Evolutionary conservation across 306 rosid genomes (phyloP).

Genomic region (Sphenostylis stenocarpa): DNA sequence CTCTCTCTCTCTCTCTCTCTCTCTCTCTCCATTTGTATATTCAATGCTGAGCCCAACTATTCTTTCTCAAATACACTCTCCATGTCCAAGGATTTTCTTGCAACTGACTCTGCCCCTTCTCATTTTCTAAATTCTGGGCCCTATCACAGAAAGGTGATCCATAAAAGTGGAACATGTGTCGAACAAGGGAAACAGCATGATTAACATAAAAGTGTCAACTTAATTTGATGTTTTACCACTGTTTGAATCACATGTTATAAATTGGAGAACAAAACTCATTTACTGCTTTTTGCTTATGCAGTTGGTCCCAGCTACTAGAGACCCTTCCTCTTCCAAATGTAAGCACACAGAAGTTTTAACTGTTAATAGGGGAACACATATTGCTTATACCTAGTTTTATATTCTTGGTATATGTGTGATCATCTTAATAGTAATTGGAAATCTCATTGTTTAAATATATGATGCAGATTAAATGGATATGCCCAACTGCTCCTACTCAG

Average conservation of each 20-base stretch:
- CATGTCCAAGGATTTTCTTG: neutral
- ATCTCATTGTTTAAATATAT: slow-evolving; percentile 17
- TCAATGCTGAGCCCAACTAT: neutral
- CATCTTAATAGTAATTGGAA: slow-evolving; percentile 4
- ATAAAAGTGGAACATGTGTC: neutral
- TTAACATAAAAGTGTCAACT: neutral
- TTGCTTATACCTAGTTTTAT: neutral
- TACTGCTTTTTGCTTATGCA: slow-evolving; percentile 48
- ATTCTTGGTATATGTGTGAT: neutral
- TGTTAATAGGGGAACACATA: neutral
- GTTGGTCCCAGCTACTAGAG: slow-evolving; percentile 99
- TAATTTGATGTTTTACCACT: slow-evolving; percentile 15
- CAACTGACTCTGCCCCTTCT: neutral
- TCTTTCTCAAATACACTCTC: neutral
- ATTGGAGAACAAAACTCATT: slow-evolving; percentile 12
- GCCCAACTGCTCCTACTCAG: slow-evolving; percentile 98
- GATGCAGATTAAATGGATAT: slow-evolving; percentile 95
- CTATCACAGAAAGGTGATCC: neutral
- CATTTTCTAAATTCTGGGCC: neutral
- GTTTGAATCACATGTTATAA: slow-evolving; percentile 8
- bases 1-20: no score
- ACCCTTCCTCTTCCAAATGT: slow-evolving; percentile 94
- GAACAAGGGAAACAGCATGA: neutral
- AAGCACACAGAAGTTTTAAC: slow-evolving; percentile 39
- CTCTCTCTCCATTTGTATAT: no score